phyloP scores from a whole-genome alignment of 306 rosid genomes.

The Prunus salicina region DNA sequence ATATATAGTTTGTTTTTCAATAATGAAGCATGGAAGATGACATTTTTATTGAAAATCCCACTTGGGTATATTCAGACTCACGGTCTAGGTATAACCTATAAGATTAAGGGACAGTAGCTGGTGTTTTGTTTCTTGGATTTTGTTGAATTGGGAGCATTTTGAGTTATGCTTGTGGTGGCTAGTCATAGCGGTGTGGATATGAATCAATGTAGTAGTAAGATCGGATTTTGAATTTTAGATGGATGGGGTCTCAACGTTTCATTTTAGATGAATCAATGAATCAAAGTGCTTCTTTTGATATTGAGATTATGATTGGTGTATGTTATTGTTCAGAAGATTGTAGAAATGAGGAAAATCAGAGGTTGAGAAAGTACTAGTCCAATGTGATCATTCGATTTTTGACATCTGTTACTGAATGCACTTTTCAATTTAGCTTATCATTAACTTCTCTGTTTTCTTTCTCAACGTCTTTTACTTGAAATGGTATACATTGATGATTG shows the following conservation, averaged over 20 bases:
- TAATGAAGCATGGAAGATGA: not conserved
- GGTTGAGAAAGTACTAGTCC: not conserved
- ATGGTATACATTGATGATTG: not conserved
- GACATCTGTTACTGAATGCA: too few relatives aligned
- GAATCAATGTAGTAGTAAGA: too few relatives aligned
- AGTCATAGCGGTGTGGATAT: too few relatives aligned
- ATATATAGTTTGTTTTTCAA: not conserved
- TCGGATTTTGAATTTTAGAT: too few relatives aligned
- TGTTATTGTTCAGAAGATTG: not conserved
- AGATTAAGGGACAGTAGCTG: not conserved
- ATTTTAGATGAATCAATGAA: too few relatives aligned
- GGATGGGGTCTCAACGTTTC: too few relatives aligned
- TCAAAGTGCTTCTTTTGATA: too few relatives aligned
- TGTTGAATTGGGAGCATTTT: not conserved
- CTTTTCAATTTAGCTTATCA: not conserved
- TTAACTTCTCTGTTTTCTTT: not conserved
- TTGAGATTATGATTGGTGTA: too few relatives aligned
- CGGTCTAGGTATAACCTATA: too few relatives aligned
- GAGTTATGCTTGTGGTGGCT: not conserved
- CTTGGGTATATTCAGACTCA: too few relatives aligned
- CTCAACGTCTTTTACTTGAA: not conserved
- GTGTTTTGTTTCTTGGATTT: not conserved
- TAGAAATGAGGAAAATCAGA: too few relatives aligned
- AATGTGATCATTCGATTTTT: not conserved
- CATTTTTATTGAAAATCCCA: too few relatives aligned